Conservation (phyloP, 176 grass and related monocot species). For the Oryza glaberrima region DNA sequence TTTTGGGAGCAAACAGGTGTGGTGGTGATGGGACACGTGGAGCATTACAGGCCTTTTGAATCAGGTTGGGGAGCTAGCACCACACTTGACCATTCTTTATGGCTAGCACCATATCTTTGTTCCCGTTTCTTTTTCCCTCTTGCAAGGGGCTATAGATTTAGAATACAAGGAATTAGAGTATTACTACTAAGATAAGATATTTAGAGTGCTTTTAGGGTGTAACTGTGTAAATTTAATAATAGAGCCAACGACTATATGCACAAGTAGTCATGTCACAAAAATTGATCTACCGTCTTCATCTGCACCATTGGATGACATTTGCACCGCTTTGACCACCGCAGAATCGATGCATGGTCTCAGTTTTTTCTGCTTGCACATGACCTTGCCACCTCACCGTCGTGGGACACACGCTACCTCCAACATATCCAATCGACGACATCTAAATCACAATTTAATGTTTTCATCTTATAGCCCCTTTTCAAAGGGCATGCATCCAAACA, state of each 20-base stretch:
- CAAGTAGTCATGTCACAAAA: neutral
- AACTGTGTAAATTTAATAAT: neutral
- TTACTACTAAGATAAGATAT: neutral
- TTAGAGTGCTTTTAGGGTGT: neutral
- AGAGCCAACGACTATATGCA: neutral
- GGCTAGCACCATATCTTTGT: neutral
- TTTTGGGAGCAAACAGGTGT: constrained; percentile 11
- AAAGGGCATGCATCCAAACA: no score
- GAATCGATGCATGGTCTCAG: neutral
- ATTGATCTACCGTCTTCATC: neutral
- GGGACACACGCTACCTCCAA: neutral
- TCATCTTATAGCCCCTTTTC: neutral
- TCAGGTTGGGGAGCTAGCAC: constrained; percentile 20
- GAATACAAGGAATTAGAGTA: neutral
- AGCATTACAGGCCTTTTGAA: neutral
- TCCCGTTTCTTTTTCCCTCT: neutral
- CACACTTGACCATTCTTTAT: neutral
- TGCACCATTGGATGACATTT: neutral
- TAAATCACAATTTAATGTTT: neutral
- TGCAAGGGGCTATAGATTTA: neutral
- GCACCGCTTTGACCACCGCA: no score
- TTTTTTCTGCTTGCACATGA: neutral
- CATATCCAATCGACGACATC: neutral
- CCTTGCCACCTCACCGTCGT: neutral
- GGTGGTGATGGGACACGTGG: constrained; percentile 27